Percentiles rank a stretch among this genome's conserved stretches.
Evolutionary conservation across 768 basidiomycete species (phyloP).

Genomic region (Rhodosporidiobolus sp.): DNA sequence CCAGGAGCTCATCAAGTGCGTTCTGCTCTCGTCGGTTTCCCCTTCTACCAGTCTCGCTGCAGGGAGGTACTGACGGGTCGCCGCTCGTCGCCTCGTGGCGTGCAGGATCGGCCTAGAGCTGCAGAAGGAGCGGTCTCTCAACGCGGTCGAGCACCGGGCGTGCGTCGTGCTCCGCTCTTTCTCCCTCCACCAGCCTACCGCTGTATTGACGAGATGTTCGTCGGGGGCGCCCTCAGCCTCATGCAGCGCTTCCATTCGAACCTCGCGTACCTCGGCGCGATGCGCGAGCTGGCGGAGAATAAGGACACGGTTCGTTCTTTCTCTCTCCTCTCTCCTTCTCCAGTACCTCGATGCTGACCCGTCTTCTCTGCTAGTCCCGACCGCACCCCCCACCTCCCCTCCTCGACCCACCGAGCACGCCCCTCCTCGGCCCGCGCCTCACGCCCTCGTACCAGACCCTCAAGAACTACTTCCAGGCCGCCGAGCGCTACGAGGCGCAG

Average conservation of each 20-base stretch:
- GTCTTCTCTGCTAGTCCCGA: background rate
- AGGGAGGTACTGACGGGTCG: background rate
- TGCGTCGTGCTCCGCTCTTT: background rate
- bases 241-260: constrained; percentile 30
- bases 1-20: constrained; percentile 29
- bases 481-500: constrained; percentile 30
- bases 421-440: constrained; percentile 15
- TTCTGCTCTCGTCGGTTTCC: background rate
- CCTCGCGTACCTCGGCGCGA: constrained; percentile 25
- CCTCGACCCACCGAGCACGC: constrained; percentile 17
- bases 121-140: constrained; percentile 1
- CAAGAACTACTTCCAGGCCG: constrained; percentile 32
- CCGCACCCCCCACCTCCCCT: constrained; percentile 5
- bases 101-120: constrained; percentile 23
- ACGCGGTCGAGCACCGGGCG: constrained; percentile 16
- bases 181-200: background rate
- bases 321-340: background rate
- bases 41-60: background rate
- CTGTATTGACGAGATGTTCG: background rate
- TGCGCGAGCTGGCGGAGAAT: constrained; percentile 3
- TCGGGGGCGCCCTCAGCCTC: background rate
- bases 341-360: too few relatives aligned
- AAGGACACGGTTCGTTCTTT: constrained; percentile 3
- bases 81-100: background rate
- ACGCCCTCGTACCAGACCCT: constrained; percentile 9